These are phyloP conservation scores for Ophiostoma tasmaniense DNA, from an alignment of 2,329 filamentous ascomycete genomes.

Conservation along the genomic window DNA sequence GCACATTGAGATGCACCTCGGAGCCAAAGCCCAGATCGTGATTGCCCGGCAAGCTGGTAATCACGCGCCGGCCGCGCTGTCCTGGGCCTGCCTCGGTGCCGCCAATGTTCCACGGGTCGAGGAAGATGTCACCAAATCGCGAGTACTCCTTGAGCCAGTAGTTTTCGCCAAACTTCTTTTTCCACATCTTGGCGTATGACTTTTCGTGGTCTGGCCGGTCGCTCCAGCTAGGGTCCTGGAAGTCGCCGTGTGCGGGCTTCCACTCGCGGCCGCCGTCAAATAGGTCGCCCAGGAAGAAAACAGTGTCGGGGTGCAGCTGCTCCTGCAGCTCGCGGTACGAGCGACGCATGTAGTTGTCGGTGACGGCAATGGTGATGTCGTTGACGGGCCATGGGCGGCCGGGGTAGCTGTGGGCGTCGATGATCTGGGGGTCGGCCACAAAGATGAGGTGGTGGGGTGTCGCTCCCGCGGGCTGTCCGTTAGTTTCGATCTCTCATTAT, in stretches of 20 bases:
- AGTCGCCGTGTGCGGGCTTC: slow-evolving; percentile 59
- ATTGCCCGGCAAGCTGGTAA: slow-evolving; percentile 83
- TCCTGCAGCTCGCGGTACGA: slow-evolving; percentile 72
- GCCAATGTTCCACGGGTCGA: slow-evolving; percentile 56
- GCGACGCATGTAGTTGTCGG: slow-evolving; percentile 82
- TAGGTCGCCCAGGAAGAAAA: slow-evolving; percentile 87
- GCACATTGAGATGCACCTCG: slow-evolving; percentile 70
- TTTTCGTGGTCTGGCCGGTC: slow-evolving; percentile 45
- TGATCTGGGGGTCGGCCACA: slow-evolving; percentile 83
- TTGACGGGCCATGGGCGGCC: slow-evolving; percentile 58
- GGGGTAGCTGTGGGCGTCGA: slow-evolving; percentile 91
- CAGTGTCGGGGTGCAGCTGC: slow-evolving; percentile 70
- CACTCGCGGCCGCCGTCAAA: slow-evolving; percentile 96
- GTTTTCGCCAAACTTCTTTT: slow-evolving; percentile 64
- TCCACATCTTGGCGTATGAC: slow-evolving; percentile 55
- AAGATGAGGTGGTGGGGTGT: slow-evolving; percentile 77
- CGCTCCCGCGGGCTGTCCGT: slow-evolving; percentile 61
- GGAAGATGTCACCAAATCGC: slow-evolving; percentile 80
- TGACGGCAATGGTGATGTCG: slow-evolving; percentile 50
- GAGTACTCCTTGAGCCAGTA: slow-evolving; percentile 85
- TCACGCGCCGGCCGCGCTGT: slow-evolving; percentile 64
- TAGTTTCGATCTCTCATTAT: slow-evolving; percentile 18
- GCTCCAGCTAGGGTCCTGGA: slow-evolving; percentile 51
- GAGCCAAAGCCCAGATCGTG: slow-evolving; percentile 89
- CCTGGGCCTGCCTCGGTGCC: slow-evolving; percentile 44